These are phyloP conservation scores for Xylaria telfairii DNA, from an alignment of 495 filamentous ascomycete species.

Conservation along the genomic window DNA sequence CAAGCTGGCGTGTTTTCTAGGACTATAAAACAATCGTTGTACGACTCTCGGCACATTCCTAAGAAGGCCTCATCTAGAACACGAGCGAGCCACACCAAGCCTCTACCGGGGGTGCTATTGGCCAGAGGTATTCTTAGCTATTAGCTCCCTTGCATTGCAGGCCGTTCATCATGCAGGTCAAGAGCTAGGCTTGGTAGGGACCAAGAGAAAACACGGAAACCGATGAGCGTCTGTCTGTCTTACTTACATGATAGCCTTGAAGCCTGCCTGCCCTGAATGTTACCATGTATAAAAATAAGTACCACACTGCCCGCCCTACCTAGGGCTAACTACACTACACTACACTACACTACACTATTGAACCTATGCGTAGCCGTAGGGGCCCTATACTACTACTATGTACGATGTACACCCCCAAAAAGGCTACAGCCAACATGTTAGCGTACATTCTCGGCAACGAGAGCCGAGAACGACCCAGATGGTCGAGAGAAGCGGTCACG, in stretches of 20 bases:
- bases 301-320: neutral
- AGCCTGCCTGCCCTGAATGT: neutral
- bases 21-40: neutral
- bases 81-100: neutral
- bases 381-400: neutral
- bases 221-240: neutral
- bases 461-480: neutral
- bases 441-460: neutral
- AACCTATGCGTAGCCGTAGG: too few relatives aligned
- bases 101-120: neutral
- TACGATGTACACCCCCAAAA: neutral
- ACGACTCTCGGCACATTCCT: neutral
- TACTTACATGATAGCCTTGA: neutral
- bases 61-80: neutral
- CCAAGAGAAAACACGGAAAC: neutral
- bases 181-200: neutral
- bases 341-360: too few relatives aligned
- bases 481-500: too few relatives aligned
- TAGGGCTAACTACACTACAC: too few relatives aligned
- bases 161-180: constrained; percentile 1
- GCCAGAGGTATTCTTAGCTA: neutral
- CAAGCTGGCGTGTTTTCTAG: neutral
- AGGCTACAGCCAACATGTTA: neutral
- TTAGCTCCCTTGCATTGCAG: neutral
- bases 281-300: neutral